These are phyloP conservation scores for Wickerhamomyces chambardii DNA, from an alignment of 805 yeast species.

Conservation along the genomic window DNA sequence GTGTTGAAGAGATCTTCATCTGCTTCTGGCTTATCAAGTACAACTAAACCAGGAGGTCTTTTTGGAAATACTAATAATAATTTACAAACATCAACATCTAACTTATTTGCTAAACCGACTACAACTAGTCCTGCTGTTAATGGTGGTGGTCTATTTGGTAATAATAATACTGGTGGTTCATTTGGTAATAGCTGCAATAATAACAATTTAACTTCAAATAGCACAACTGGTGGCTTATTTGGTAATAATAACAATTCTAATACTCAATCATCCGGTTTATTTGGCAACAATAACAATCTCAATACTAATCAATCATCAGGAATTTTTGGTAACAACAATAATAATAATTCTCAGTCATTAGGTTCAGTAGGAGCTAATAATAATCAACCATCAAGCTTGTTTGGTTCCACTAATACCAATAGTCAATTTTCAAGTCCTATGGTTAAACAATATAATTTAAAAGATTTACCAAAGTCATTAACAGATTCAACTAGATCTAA, in stretches of 20 bases:
- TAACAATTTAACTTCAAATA: slow-evolving; percentile 2
- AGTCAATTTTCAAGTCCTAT: slow-evolving; percentile 24
- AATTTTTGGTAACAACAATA: slow-evolving; percentile 1
- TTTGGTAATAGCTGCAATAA: slow-evolving; percentile 11
- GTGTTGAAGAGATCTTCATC: slow-evolving; percentile 3
- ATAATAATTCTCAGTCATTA: slow-evolving; percentile 1
- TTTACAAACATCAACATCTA: too few species aligned
- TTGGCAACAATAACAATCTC: slow-evolving; percentile 1
- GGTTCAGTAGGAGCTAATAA: slow-evolving; percentile 4
- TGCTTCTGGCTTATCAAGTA: slow-evolving; percentile 4
- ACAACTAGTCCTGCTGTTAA: slow-evolving; percentile 4
- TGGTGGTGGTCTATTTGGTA: slow-evolving; percentile 5
- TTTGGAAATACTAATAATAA: slow-evolving; percentile 12
- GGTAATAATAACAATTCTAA: slow-evolving; percentile 7
- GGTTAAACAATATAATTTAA: slow-evolving; percentile 18
- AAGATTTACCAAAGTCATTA: slow-evolving; percentile 28
- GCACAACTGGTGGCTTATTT: slow-evolving; percentile 20
- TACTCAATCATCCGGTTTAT: slow-evolving; percentile 1
- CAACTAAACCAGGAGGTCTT: slow-evolving; percentile 3
- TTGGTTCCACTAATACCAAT: slow-evolving; percentile 4
- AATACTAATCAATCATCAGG: background rate
- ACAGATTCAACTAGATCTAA: slow-evolving; percentile 20
- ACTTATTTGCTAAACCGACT: too few species aligned
- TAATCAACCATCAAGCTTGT: background rate
- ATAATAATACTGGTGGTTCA: slow-evolving; percentile 8